A percentile compares a stretch with the other conserved stretches of the same genome.
phyloP scores from a whole-genome alignment of 2,329 filamentous ascomycete genomes.

The Aspergillus pseudotamarii region DNA sequence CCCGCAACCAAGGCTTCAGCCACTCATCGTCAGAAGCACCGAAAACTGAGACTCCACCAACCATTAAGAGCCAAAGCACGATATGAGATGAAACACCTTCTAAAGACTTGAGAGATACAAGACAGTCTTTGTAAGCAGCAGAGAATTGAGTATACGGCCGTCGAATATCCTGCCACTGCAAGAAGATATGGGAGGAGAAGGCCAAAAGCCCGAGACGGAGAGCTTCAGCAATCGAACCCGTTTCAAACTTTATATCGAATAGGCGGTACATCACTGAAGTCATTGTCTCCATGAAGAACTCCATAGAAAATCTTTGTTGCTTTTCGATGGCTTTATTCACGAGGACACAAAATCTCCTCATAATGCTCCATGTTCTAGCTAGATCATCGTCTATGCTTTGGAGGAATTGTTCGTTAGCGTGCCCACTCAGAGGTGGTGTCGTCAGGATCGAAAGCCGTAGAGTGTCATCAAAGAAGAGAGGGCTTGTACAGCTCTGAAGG shows the following conservation, averaged over 20 bases:
- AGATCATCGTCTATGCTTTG: background rate
- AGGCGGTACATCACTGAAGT: conserved; percentile 47
- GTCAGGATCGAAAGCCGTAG: background rate
- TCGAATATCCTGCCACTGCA: conserved; percentile 18
- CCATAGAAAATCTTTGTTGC: conserved; percentile 21
- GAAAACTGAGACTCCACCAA: background rate
- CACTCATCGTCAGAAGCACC: background rate
- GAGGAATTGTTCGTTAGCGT: background rate
- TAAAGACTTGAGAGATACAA: background rate
- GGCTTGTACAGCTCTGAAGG: background rate
- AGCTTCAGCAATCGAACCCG: conserved; percentile 35
- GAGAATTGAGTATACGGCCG: background rate
- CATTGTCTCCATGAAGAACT: conserved; percentile 37
- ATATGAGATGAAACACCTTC: background rate
- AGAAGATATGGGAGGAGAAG: conserved; percentile 44
- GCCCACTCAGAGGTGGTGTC: background rate
- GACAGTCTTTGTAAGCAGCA: background rate
- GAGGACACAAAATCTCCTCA: background rate
- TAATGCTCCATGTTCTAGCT: background rate
- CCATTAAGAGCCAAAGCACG: conserved; percentile 2
- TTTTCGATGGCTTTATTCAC: conserved; percentile 18
- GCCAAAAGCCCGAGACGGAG: conserved; percentile 45
- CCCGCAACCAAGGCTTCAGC: background rate
- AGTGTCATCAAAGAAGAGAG: background rate
- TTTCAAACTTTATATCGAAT: conserved; percentile 34